Percentiles rank a stretch among this genome's conserved stretches.
These are phyloP conservation scores for Tuber melanosporum DNA, from an alignment of 495 filamentous ascomycete genomes.

Conservation along the genomic window DNA sequence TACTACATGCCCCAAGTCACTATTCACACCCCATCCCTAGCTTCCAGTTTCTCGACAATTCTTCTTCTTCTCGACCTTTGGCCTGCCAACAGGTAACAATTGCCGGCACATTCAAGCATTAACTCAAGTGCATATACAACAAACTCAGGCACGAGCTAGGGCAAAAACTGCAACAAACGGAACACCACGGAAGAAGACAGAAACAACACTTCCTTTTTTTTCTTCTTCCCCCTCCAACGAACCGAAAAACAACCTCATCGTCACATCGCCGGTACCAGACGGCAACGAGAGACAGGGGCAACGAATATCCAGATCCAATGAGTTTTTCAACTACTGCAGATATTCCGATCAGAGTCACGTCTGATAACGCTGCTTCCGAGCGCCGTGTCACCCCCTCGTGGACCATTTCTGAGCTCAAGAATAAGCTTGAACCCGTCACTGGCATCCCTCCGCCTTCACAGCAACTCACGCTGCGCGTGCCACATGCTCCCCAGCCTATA, in stretches of 20 bases:
- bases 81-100: neutral
- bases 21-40: neutral
- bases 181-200: slow-evolving; percentile 5
- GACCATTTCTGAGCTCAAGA: slow-evolving; percentile 78
- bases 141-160: neutral
- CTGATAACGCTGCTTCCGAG: slow-evolving; percentile 68
- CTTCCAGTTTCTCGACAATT: neutral
- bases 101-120: neutral
- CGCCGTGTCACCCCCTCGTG: slow-evolving; percentile 87
- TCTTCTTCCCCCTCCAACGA: neutral
- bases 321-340: slow-evolving; percentile 61
- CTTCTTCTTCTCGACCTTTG: neutral
- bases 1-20: neutral
- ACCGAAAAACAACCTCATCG: slow-evolving; percentile 3
- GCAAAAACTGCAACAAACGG: neutral
- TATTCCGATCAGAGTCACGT: slow-evolving; percentile 75
- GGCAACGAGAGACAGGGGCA: slow-evolving; percentile 18
- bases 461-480: slow-evolving; percentile 58
- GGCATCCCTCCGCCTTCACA: slow-evolving; percentile 80
- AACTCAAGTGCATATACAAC: neutral
- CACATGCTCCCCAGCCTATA: slow-evolving; percentile 50
- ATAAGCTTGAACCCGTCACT: slow-evolving; percentile 87
- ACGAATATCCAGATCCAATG: slow-evolving; percentile 32
- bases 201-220: slow-evolving; percentile 2
- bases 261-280: slow-evolving; percentile 20